Percentiles rank a stretch among this genome's conserved stretches.
phyloP scores from a whole-genome alignment of 805 yeast genomes.

The Monosporozyma solicola region DNA sequence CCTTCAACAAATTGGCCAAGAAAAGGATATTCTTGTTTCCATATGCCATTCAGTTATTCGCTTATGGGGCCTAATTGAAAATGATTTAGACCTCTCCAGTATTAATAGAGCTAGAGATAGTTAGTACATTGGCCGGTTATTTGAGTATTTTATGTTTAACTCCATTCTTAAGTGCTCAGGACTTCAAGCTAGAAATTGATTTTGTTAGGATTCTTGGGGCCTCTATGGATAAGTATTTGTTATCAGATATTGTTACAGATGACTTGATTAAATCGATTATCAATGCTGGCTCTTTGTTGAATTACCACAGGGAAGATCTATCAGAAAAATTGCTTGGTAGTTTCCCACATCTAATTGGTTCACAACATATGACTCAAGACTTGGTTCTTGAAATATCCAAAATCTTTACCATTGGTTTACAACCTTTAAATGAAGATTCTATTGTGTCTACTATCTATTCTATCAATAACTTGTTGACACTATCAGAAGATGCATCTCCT shows the following conservation, averaged over 20 bases:
- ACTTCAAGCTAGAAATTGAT: constrained; percentile 36
- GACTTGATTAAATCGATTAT: constrained; percentile 33
- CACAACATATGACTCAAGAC: constrained; percentile 39
- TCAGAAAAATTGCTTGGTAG: constrained; percentile 32
- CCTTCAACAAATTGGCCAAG: constrained; percentile 19
- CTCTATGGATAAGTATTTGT: constrained; percentile 43
- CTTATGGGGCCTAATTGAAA: constrained; percentile 11
- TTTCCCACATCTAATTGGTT: constrained; percentile 47
- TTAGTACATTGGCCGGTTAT: constrained; percentile 32
- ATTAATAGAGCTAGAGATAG: constrained; percentile 13
- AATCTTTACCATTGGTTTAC: constrained; percentile 57
- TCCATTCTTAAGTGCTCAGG: constrained; percentile 34
- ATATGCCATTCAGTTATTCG: constrained; percentile 24
- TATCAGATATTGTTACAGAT: constrained; percentile 15
- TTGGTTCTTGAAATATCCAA: constrained; percentile 46
- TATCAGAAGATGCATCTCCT: constrained; percentile 37
- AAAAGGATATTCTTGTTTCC: constrained; percentile 24
- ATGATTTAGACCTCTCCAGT: constrained; percentile 14
- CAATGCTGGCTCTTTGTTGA: constrained; percentile 48
- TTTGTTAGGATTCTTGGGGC: constrained; percentile 41
- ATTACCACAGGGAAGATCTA: constrained; percentile 29
- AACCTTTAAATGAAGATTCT: constrained; percentile 66
- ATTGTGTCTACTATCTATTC: constrained; percentile 80
- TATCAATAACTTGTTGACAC: constrained; percentile 61
- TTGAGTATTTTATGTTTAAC: constrained; percentile 26